Conservation (phyloP, 495 filamentous ascomycete species). For the Penicillium diatomitis region DNA sequence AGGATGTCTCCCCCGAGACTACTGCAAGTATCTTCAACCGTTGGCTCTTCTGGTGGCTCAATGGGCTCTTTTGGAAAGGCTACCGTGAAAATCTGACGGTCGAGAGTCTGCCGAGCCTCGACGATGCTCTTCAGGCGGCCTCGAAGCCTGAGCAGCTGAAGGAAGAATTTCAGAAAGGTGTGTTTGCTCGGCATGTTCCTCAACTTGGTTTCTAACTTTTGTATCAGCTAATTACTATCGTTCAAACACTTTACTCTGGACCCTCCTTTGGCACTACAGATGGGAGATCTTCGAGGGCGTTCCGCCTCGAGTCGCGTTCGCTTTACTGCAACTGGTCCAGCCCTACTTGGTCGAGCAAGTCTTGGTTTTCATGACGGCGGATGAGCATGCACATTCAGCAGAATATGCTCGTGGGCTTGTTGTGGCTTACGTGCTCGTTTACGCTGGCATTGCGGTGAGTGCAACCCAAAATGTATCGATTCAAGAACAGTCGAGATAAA, state of each 20-base stretch:
- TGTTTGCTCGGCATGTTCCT: background rate
- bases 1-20: constrained; percentile 31
- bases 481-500: too few species aligned
- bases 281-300: constrained; percentile 32
- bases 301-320: constrained; percentile 41
- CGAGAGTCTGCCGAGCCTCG: constrained; percentile 31
- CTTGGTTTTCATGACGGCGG: constrained; percentile 30
- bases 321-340: constrained; percentile 49
- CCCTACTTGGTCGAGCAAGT: constrained; percentile 50
- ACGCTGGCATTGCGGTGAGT: constrained; percentile 44
- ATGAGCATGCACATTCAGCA: constrained; percentile 16
- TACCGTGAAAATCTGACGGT: constrained; percentile 31
- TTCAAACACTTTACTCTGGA: constrained; percentile 29
- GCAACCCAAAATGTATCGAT: background rate
- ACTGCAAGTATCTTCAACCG: constrained; percentile 40
- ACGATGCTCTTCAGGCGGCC: constrained; percentile 28
- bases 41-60: constrained; percentile 47
- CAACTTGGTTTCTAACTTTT: too few species aligned
- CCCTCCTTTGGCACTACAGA: constrained; percentile 26
- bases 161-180: constrained; percentile 24
- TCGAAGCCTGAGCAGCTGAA: constrained; percentile 24
- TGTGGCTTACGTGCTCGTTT: constrained; percentile 47
- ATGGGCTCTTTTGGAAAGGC: constrained; percentile 36
- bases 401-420: constrained; percentile 46
- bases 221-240: constrained; percentile 13